Evolutionary conservation across 2,329 filamentous ascomycete species (phyloP), one percentile per base, ranked within the genome.

Genomic region (Ascomycota sp.): DNA sequence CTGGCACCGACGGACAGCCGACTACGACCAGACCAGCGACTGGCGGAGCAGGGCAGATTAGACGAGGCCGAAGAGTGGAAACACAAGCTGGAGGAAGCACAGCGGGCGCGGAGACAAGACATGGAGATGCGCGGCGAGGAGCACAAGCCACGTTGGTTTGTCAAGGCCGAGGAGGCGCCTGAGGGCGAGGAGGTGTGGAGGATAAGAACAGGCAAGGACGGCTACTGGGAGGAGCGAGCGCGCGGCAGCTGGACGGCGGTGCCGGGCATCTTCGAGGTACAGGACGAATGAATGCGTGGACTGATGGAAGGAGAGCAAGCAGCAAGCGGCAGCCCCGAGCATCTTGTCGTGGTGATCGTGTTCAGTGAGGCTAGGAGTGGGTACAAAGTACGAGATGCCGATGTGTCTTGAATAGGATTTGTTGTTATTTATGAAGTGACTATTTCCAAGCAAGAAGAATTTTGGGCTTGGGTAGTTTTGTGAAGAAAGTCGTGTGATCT

Each of bases 171-270:
- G n/a, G 62, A 66, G 21, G 58, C 56, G 2, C 56, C 57, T 10
- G 64, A 68, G 32, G 67, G 66, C 4, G 74, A 78, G 47, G 72
- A 78, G 47, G 62, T 76, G 9, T 80, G 79, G 79, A 67, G 72
- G 45, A 53, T 92, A 40, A 89, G 75, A 58, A 61, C 62, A 3
- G 82, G 83, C 13, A 83, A 76, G 54, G 82, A 91, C 12, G 75
- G 81, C 7, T 98, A 98, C 55, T 98, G 89, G 89, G 84, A 92
- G 49, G 76, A 81, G 55, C 68, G 86, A 39, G 65, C 62, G 3
- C 68, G 59, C 41, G 74, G 74, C 1, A 60, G 60, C 36, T 92
- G 80, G 81, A 52, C 47, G 4, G 64, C 63, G 6, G 51, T 69
- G 27, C 56, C 61, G 40, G 54, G 66, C 32, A 57, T 72, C 34